Evolutionary conservation across 306 rosid species (phyloP), one percentile per base, ranked within the genome.

Genomic region (Fragaria nilgerrensis): DNA sequence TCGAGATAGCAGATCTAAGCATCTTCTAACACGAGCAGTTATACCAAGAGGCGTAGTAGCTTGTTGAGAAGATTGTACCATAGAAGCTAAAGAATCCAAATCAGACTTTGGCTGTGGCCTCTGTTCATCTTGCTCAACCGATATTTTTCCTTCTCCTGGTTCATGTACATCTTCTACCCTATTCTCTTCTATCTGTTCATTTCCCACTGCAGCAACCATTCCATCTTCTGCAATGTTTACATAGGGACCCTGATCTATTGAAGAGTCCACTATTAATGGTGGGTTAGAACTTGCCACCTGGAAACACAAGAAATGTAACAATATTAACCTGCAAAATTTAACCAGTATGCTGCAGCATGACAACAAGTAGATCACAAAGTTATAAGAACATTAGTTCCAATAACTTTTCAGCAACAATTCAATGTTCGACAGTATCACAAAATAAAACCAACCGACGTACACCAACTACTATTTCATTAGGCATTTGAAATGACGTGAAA

Each of bases 221-320:
- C 97, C 97, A 80, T 90, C 91, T 36, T 85, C 92, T 9, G 88
- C 66, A 27, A 92, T 78, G 55, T 89, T 91, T 49, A 95, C 87
- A 43, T 86, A 95, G 29, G 99, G 99, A 29, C 97, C 97, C 69
- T 87, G 96, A 83, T 95, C 97, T 22, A 95, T 89, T 37, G 91
- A 72, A 17, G 89, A 74, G 50, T 78, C 83, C 83, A 72, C 36
- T 27, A 84, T 76, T 29, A 70, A 83, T 71, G 71, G 86, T 27
- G 85, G 86, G 65, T 73, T 64, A 75, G 88, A 20, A 66, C 79
- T 85, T 84, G 71, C 87, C 81, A 85, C 74, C 81, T 72, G 80
- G 77, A 75, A 72, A 76, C 59, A 84, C 53, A 81, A 15, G 77
- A 76, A 74, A 78, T 70, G 52, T n/a, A 84, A 19, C 64, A 72